phyloP scores from a whole-genome alignment of 2,329 filamentous ascomycete genomes.

The Eutypa lata region DNA sequence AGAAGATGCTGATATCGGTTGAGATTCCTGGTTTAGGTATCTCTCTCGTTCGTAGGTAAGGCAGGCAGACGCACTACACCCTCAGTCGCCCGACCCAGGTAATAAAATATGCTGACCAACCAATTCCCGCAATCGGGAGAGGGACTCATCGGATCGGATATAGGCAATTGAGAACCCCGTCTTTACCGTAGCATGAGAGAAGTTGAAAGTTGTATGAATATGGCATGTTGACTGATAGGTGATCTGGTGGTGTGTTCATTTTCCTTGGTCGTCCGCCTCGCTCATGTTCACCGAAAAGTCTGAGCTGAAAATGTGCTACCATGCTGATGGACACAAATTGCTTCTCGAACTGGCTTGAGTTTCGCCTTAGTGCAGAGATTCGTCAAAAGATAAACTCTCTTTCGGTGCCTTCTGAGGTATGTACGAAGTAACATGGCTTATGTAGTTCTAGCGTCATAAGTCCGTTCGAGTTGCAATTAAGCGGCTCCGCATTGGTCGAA shows the following conservation, averaged over 20 bases:
- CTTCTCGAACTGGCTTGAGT: no score
- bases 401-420: no score
- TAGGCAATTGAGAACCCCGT: neutral
- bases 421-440: neutral
- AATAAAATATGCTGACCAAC: neutral
- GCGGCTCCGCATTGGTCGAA: slow-evolving; percentile 11
- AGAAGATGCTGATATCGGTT: neutral
- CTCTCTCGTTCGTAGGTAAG: neutral
- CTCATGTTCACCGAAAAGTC: no score
- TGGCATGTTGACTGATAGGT: no score
- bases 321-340: no score
- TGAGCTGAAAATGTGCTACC: no score
- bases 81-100: neutral
- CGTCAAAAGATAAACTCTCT: no score
- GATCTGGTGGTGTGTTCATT: no score
- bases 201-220: no score
- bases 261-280: no score
- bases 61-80: neutral
- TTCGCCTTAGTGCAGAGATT: no score
- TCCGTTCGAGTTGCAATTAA: slow-evolving; percentile 13
- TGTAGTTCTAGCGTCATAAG: neutral
- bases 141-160: neutral
- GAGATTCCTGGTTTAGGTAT: neutral
- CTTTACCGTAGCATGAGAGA: no score
- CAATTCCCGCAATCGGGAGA: neutral